Evolutionary conservation across 768 basidiomycete species (phyloP).

Genomic region (Trametes gibbosa): DNA sequence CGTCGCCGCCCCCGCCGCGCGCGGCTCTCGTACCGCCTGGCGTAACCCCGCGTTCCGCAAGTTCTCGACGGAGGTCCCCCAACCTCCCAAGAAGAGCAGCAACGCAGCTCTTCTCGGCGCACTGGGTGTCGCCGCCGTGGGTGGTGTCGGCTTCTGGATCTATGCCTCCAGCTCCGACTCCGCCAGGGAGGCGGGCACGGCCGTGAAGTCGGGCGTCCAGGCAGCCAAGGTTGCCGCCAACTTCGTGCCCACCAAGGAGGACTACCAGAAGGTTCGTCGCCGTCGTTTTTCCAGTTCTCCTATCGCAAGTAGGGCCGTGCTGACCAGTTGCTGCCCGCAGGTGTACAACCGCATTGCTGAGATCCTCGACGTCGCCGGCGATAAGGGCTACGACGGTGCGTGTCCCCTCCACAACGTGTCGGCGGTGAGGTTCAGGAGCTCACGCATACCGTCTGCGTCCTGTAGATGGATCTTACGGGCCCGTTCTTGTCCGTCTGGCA

Average conservation of each 20-base stretch:
- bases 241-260: slow-evolving; percentile 74
- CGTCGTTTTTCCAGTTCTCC: neutral
- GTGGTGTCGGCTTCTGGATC: slow-evolving; percentile 63
- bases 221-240: slow-evolving; percentile 61
- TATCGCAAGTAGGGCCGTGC: neutral
- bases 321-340: slow-evolving; percentile 33
- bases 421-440: slow-evolving; percentile 15
- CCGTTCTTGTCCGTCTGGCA: slow-evolving; percentile 84
- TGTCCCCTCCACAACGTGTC: slow-evolving; percentile 5
- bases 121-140: slow-evolving; percentile 55
- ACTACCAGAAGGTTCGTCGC: slow-evolving; percentile 78
- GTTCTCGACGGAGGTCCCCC: slow-evolving; percentile 47
- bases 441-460: neutral
- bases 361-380: slow-evolving; percentile 60
- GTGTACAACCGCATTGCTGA: slow-evolving; percentile 91
- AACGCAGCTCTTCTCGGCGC: slow-evolving; percentile 58
- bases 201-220: slow-evolving; percentile 61
- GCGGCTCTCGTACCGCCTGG: slow-evolving; percentile 22
- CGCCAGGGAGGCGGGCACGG: slow-evolving; percentile 49
- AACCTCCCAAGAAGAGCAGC: slow-evolving; percentile 42
- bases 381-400: slow-evolving; percentile 82
- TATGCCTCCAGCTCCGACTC: slow-evolving; percentile 46
- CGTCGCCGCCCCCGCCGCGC: slow-evolving; percentile 27
- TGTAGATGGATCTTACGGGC: slow-evolving; percentile 84
- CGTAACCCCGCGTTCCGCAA: slow-evolving; percentile 50